Evolutionary conservation across 2,329 filamentous ascomycete species (phyloP), one percentile per base, ranked within the genome.

Genomic region (Calonectria naviculata): DNA sequence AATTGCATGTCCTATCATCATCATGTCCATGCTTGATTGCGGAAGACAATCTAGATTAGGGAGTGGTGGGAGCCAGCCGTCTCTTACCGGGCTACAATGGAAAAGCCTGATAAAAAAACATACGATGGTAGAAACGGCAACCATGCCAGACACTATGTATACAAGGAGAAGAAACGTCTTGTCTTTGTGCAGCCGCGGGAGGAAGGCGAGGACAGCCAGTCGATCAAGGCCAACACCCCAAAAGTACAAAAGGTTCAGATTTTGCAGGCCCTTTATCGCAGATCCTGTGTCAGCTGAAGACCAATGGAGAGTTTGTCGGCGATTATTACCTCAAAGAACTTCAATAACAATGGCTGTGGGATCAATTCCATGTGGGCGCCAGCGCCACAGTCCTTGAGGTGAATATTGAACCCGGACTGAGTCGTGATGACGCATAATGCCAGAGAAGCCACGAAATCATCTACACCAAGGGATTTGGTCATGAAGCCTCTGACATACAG

Each of bases 1-100:
- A 17, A 77, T 68, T 34, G 47, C 63, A 26, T 65, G 63, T 34
- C 47, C 47, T 26, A 1, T 65, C 63, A 65, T 65, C 63, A 65
- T 56, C 63, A 56, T 65, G 47, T 65, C 63, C 63, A 65, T 42
- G 34, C 24, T 42, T 19, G 63, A 65, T 44, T 65, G 63, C 17
- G 63, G 63, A 17, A 65, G 47, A 44, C 63, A 65, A 31, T 65
- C 44, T 9, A 65, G 63, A 56, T 0, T 26, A 21, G 63, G 24
- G 13, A 65, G 47, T 9, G 63, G 63, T 8, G 63, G 63, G 10
- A 65, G 24, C 63, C 63, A 65, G 63, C 63, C 63, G n/a, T 65
- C 63, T 56, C 36, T 42, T 26, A 65, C 63, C 36, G 63, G 63
- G 4, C n/a, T 65, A 5, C 63, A 65, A 31, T 65, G 63, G 21